Percentiles rank a stretch among this genome's conserved stretches.
phyloP scores from a whole-genome alignment of 2,329 filamentous ascomycete genomes.

The Pyricularia pennisetigena region DNA sequence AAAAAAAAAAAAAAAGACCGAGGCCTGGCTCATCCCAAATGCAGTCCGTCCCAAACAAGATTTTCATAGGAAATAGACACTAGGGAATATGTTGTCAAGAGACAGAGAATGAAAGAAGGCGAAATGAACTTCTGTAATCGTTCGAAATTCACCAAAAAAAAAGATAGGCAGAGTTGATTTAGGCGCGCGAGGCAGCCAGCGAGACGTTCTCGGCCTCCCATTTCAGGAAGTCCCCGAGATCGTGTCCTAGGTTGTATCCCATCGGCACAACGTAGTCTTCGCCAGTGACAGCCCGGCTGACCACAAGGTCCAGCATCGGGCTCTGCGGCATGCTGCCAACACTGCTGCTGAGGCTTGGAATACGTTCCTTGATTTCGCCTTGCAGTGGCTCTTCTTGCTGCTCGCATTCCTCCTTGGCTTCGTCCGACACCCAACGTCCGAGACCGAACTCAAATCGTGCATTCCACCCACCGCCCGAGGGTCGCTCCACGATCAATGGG shows the following conservation, averaged over 20 bases:
- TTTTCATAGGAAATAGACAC: neutral
- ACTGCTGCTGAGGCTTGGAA: constrained; percentile 36
- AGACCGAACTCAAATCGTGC: constrained; percentile 12
- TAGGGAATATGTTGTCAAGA: neutral
- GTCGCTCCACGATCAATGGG: constrained; percentile 23
- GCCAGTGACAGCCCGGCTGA: constrained; percentile 24
- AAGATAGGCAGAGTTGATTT: neutral
- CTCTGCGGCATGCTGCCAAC: constrained; percentile 37
- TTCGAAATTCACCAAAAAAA: neutral
- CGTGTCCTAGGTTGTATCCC: constrained; percentile 51
- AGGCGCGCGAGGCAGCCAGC: constrained; percentile 9
- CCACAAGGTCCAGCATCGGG: constrained; percentile 38
- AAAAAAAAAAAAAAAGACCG: neutral
- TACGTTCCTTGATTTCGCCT: constrained; percentile 6
- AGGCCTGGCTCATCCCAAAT: neutral
- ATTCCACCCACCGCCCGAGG: constrained; percentile 17
- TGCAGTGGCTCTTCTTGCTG: constrained; percentile 6
- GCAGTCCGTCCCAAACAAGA: neutral
- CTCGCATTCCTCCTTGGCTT: constrained; percentile 13
- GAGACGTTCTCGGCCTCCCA: constrained; percentile 46
- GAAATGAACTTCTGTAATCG: neutral
- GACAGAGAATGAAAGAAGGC: neutral
- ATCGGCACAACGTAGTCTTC: constrained; percentile 37
- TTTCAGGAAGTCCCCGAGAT: constrained; percentile 46
- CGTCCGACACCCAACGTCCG: constrained; percentile 26